phyloP scores from a whole-genome alignment of 78 protist species.

The Polysphondylium violaceum region DNA sequence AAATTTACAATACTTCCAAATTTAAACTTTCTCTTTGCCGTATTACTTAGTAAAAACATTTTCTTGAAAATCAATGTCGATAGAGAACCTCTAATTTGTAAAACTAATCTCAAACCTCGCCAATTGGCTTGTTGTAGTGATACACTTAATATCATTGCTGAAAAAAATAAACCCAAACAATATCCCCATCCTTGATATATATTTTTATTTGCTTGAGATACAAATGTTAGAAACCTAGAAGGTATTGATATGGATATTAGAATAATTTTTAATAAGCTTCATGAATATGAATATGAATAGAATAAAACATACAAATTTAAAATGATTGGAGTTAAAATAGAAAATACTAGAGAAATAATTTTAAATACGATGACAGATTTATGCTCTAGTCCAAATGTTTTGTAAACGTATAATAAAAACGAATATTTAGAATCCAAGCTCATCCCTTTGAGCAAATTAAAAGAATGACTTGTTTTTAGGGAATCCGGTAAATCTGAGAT shows the following conservation, averaged over 20 bases:
- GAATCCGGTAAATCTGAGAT: conserved; percentile 2
- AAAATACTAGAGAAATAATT: neutral
- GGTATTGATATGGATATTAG: too few species aligned
- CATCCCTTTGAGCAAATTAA: too few species aligned
- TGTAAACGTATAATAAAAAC: conserved; percentile 19
- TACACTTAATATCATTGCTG: neutral
- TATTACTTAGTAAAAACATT: conserved; percentile 11
- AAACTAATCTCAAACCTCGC: conserved; percentile 16
- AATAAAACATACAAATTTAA: too few species aligned
- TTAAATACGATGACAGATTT: neutral
- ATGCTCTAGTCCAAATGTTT: neutral
- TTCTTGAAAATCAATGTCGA: conserved; percentile 16
- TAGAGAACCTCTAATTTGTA: conserved; percentile 15
- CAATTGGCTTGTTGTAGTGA: conserved; percentile 24
- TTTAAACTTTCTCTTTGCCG: neutral
- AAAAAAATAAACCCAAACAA: conserved; percentile 9
- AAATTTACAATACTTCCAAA: conserved; percentile 32
- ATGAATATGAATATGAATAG: neutral
- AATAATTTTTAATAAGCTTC: neutral
- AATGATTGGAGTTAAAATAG: conserved; percentile 25
- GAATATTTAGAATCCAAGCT: conserved; percentile 20
- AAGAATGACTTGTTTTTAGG: neutral
- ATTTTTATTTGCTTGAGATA: conserved; percentile 17
- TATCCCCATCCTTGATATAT: neutral
- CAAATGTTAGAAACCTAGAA: too few species aligned